Percentiles rank a stretch among this genome's conserved stretches.
Conservation (phyloP, 2,329 filamentous ascomycete species). For the Penicillium vulpinum region DNA sequence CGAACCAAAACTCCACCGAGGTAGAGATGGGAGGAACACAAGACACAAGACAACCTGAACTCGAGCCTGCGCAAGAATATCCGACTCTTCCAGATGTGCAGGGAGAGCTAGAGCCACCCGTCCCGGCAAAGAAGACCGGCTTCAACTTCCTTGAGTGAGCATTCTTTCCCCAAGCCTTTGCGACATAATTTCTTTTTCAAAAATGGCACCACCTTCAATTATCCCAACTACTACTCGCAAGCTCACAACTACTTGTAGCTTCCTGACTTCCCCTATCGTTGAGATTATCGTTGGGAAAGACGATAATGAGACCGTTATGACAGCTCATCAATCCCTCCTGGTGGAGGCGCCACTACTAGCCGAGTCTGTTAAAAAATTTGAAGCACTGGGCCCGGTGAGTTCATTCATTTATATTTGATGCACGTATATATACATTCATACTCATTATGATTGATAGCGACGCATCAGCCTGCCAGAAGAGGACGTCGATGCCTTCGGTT, state of each 20-base stretch:
- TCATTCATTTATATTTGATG: background rate
- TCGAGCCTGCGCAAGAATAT: constrained; percentile 24
- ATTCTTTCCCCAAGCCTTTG: background rate
- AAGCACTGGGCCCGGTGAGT: constrained; percentile 61
- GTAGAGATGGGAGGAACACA: constrained; percentile 29
- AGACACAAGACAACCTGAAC: constrained; percentile 13
- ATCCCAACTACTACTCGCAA: background rate
- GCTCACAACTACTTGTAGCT: constrained; percentile 36
- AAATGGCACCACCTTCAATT: background rate
- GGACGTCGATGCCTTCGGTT: constrained; percentile 71
- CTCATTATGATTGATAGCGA: constrained; percentile 49
- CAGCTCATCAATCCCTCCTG: constrained; percentile 78
- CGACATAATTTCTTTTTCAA: background rate
- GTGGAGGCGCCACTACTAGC: constrained; percentile 72
- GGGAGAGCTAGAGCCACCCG: constrained; percentile 9
- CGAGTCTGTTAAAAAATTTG: constrained; percentile 62
- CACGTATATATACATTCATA: background rate
- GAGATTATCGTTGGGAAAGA: constrained; percentile 65
- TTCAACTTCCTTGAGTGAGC: constrained; percentile 36
- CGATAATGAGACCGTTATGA: constrained; percentile 63
- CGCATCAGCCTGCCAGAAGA: constrained; percentile 68
- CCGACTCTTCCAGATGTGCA: constrained; percentile 22
- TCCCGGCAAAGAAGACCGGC: constrained; percentile 21
- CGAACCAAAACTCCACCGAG: constrained; percentile 19
- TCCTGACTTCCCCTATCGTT: constrained; percentile 69